Base-by-base conservation (phyloP, 2,329 filamentous ascomycete genomes). In the Penicillium freii region DNA sequence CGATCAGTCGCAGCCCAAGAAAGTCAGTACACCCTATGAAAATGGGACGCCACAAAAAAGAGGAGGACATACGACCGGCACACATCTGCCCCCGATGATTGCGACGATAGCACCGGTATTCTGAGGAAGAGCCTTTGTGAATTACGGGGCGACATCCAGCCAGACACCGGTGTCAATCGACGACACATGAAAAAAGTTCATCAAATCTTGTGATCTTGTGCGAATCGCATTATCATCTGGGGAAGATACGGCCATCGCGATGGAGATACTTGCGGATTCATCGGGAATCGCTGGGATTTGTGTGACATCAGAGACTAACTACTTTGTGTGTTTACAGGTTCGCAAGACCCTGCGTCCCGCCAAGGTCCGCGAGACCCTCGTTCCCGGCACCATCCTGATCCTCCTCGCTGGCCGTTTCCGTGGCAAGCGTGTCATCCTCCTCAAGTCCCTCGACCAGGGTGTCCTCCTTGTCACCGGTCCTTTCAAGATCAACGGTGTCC, bases 401-500 rank as follows among this genome's bases (percentile, higher is more conserved):
- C 91, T 99, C 79, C 92, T 99, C 78, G 94, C 94, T 80, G 94
- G 94, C 76, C 94, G 94, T 77, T 99, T 97, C 91, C 93, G 94
- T 75, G 94, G 94, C 86, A 99, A 99, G 92, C 94, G 94, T 79
- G 94, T 99, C 76, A 86, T 99, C 76, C 92, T 97, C 82, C 90
- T 99, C 80, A 97, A 97, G 88, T 87, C 89, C 81, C 92, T 99
- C 77, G 85, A 91, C 77, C 91, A 97, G 84, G 94, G 94, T 83
- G 91, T 97, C 69, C 92, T 99, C 80, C 91, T 99, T 79, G 92
- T 99, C 75, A 99, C 94, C 78, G 94, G 94, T 75, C 94, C 94
- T 78, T 99, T 97, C 90, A 99, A 97, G 89, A 89, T 99, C 84
- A 99, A 99, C 85, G 94, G 94, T 81, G 94, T 99, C 69, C 94